phyloP scores from a whole-genome alignment of 768 basidiomycete genomes.

The Pisolithus orientalis region DNA sequence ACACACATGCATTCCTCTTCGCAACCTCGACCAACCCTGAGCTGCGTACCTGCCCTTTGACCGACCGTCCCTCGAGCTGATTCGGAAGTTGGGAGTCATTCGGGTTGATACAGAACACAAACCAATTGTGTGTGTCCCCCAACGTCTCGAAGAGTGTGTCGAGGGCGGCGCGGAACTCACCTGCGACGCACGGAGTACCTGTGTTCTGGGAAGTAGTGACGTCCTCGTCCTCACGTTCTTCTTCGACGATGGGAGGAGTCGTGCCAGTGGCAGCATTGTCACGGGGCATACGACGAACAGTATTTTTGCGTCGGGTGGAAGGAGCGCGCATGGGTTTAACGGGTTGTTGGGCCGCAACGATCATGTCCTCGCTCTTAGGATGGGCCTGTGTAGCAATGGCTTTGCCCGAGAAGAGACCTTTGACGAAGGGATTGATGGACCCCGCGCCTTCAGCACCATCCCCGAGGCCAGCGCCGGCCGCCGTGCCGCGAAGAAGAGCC shows the following conservation, averaged over 20 bases:
- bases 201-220: conserved; percentile 23
- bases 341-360: conserved; percentile 89
- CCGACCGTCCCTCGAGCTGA: conserved; percentile 85
- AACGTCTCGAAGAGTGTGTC: conserved; percentile 84
- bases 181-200: conserved; percentile 66
- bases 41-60: conserved; percentile 88
- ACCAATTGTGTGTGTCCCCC: conserved; percentile 87
- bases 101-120: conserved; percentile 87
- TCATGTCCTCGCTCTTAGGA: conserved; percentile 89
- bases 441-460: conserved; percentile 65
- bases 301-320: conserved; percentile 77
- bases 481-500: conserved; percentile 70
- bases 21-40: conserved; percentile 75
- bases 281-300: conserved; percentile 45
- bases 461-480: conserved; percentile 4
- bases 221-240: conserved; percentile 45
- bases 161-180: conserved; percentile 81
- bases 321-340: conserved; percentile 94
- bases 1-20: conserved; percentile 56
- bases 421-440: conserved; percentile 86
- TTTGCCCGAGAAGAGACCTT: conserved; percentile 81
- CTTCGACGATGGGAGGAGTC: conserved; percentile 26
- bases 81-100: conserved; percentile 95
- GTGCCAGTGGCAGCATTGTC: conserved; percentile 26
- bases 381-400: conserved; percentile 91